Evolutionary conservation across 1,284 basidiomycete genomes (phyloP), one percentile per base, ranked within the genome.

Genomic region (Cryptococcus jaspeensis): DNA sequence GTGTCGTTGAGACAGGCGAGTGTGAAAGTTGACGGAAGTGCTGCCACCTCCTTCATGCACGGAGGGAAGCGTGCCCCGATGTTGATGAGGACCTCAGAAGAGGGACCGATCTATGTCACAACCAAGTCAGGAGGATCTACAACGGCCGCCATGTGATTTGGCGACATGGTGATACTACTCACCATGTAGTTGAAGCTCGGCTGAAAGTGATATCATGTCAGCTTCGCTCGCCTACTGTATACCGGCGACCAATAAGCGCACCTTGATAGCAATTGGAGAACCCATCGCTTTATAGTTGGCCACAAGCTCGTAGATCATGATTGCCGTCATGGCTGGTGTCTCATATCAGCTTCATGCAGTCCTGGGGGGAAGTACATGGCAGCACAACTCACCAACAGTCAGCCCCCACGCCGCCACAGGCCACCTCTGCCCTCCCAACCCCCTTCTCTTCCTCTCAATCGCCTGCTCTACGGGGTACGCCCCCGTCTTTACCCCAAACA

Each of bases 51-150:
- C 40, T 72, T 64, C 65, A 67, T 70, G 55, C 67, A 72, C 2
- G 88, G 86, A 8, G 90, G 90, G 71, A 94, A 98, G 16, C 95
- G 89, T 16, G 93, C 92, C 3, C 83, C 94, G 47, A 92, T 81
- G 63, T 89, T 85, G 65, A 97, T 92, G 16, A 98, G 79, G 4
- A 89, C 91, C 44, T 87, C 86, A 41, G 84, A 84, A 0, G 90
- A 88, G 0, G 94, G 94, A 0, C 94, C 94, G 28, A 93, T 70
- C 66, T 64, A 47, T 35, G 40, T 22, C 37, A 37, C 22, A 36
- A 36, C 15, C 20, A 42, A 9, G 9, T 49, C 40, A 42, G 23
- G n/a, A 11, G 40, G 25, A 13, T 41, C 16, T 28, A 3, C 23
- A 18, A 35, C 28, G 32, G 22, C 6, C 20, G 35, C 16, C 32